These are phyloP conservation scores for Termitomyces sp. DNA, from an alignment of 768 basidiomycete species.

Conservation along the genomic window DNA sequence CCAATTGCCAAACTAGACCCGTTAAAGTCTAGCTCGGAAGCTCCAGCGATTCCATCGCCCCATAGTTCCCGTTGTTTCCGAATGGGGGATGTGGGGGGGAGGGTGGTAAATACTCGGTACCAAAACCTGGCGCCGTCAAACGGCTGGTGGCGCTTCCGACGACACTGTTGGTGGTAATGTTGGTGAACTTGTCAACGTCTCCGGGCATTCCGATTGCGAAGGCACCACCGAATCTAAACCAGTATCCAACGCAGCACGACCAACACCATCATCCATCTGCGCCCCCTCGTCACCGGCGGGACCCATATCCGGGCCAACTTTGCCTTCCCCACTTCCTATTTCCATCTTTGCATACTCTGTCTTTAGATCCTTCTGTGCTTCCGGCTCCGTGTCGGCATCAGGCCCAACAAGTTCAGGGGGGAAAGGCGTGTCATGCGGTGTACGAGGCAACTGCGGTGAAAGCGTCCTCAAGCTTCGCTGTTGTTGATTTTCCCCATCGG, in stretches of 20 bases:
- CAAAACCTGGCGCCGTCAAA: background rate
- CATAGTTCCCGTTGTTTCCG: background rate
- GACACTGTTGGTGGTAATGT: background rate
- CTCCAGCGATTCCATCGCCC: background rate
- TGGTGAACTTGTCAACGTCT: background rate
- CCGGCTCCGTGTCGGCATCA: constrained; percentile 8
- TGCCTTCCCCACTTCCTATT: background rate
- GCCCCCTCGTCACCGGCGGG: constrained; percentile 6
- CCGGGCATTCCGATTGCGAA: background rate
- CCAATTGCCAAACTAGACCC: background rate
- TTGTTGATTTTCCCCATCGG: background rate
- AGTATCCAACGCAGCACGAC: background rate
- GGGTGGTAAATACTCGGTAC: no score
- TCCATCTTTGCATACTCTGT: background rate
- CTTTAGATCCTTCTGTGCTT: background rate
- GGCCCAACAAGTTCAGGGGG: constrained; percentile 8
- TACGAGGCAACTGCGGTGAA: constrained; percentile 7
- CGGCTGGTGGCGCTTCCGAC: background rate
- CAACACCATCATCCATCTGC: background rate
- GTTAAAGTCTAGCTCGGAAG: background rate
- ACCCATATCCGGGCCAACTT: background rate
- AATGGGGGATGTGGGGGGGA: background rate
- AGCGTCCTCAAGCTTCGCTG: constrained; percentile 1
- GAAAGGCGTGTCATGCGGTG: constrained; percentile 9
- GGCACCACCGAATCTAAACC: background rate